Evolutionary conservation across 495 filamentous ascomycete species (phyloP).

Genomic region (Xylaria sp.): DNA sequence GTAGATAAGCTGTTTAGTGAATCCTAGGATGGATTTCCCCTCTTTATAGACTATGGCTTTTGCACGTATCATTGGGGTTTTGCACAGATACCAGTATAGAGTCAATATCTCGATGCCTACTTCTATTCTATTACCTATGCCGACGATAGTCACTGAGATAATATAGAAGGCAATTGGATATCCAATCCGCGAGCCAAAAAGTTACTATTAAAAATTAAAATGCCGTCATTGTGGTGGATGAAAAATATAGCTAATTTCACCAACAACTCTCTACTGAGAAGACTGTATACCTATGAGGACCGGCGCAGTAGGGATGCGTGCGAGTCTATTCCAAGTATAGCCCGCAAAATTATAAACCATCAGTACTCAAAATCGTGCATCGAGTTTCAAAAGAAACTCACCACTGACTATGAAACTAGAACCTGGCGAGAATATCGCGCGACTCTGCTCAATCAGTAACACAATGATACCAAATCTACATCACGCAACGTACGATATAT

Average conservation of each 20-base stretch:
- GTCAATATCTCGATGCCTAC: background rate
- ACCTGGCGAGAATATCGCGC: background rate
- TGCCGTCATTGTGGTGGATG: background rate
- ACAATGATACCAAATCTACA: background rate
- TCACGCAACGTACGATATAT: conserved; percentile 7
- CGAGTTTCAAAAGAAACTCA: background rate
- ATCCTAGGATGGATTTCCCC: background rate
- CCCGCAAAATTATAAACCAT: background rate
- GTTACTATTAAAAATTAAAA: background rate
- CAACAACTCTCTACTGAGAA: background rate
- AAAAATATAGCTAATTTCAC: background rate
- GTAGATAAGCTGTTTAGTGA: background rate
- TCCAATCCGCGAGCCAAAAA: too few relatives aligned
- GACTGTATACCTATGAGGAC: background rate
- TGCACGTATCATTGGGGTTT: background rate
- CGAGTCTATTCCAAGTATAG: background rate
- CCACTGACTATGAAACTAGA: background rate
- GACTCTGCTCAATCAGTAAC: background rate
- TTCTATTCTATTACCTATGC: background rate
- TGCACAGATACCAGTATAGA: background rate
- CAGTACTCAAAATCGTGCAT: background rate
- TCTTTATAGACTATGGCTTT: background rate
- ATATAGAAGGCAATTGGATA: background rate
- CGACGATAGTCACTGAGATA: background rate
- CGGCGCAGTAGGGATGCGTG: background rate